These are phyloP conservation scores for Hericium erinaceus DNA, from an alignment of 768 basidiomycete species.

Conservation along the genomic window DNA sequence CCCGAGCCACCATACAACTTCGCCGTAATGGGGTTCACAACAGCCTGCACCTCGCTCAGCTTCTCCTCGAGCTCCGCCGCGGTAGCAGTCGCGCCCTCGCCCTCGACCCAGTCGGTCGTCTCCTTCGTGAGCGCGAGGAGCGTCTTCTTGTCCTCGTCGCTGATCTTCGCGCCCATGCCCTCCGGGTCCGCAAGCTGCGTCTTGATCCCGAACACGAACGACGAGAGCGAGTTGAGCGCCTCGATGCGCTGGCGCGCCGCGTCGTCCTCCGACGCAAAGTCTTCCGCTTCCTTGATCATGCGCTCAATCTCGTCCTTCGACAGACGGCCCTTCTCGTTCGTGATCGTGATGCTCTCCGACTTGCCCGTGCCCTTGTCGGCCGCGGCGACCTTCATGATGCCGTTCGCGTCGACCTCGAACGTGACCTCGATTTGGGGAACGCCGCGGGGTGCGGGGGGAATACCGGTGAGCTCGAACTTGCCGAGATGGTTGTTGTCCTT, in stretches of 20 bases:
- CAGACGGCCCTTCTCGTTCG: conserved; percentile 88
- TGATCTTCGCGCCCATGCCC: conserved; percentile 84
- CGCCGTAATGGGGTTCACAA: conserved; percentile 37
- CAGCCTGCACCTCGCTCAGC: conserved; percentile 35
- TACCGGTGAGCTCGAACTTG: conserved; percentile 88
- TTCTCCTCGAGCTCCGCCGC: conserved; percentile 92
- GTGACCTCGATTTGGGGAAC: conserved; percentile 96
- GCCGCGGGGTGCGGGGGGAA: conserved; percentile 93
- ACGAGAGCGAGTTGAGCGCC: conserved; percentile 72
- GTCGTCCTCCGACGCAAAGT: conserved; percentile 74
- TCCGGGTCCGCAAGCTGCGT: conserved; percentile 78
- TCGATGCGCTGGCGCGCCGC: conserved; percentile 77
- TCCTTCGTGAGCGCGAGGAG: conserved; percentile 80
- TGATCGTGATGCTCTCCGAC: conserved; percentile 86
- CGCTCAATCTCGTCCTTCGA: conserved; percentile 68
- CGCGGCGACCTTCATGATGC: conserved; percentile 90
- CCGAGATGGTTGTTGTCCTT: conserved; percentile 99
- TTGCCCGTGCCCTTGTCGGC: conserved; percentile 96
- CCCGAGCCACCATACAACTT: conserved; percentile 26
- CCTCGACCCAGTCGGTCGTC: conserved; percentile 86
- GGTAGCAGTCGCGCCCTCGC: conserved; percentile 63
- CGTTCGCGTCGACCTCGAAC: conserved; percentile 92
- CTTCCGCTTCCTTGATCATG: conserved; percentile 92
- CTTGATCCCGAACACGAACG: conserved; percentile 83
- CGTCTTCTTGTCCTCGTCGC: conserved; percentile 75